Conservation (phyloP, 1,139 yeast genomes). For the Taphrina populina region DNA sequence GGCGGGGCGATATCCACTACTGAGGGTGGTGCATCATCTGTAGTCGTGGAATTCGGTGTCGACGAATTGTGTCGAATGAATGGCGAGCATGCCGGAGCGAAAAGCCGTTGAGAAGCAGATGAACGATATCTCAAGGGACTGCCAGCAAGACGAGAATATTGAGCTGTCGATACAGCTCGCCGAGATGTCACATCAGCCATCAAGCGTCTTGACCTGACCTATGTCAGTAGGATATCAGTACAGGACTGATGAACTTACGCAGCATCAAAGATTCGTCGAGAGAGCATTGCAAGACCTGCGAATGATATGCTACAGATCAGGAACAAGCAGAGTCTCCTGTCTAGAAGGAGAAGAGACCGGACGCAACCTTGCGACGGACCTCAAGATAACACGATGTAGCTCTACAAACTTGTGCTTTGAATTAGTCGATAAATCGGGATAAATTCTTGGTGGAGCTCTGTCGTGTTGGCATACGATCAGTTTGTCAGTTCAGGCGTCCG, state of each 20-base stretch:
- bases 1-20: neutral
- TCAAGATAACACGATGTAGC: too few relatives aligned
- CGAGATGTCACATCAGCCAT: neutral
- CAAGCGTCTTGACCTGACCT: neutral
- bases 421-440: too few relatives aligned
- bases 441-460: too few relatives aligned
- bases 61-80: slow-evolving; percentile 27
- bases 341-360: too few relatives aligned
- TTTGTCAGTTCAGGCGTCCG: too few relatives aligned
- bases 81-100: slow-evolving; percentile 30
- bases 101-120: neutral
- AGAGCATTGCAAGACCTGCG: neutral
- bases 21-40: neutral
- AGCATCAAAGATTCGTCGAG: slow-evolving; percentile 2
- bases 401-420: too few relatives aligned
- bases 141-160: neutral
- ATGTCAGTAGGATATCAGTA: neutral
- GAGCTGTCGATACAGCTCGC: neutral
- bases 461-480: too few relatives aligned
- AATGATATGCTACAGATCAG: too few relatives aligned
- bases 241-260: neutral
- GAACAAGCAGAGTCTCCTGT: too few relatives aligned
- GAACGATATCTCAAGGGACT: neutral
- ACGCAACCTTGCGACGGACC: too few relatives aligned
- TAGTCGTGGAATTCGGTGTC: neutral